A percentile compares a stretch with the other conserved stretches of the same genome.
These are phyloP conservation scores for Clarkia xantiana DNA, from an alignment of 345 rosid genomes.

Conservation along the genomic window DNA sequence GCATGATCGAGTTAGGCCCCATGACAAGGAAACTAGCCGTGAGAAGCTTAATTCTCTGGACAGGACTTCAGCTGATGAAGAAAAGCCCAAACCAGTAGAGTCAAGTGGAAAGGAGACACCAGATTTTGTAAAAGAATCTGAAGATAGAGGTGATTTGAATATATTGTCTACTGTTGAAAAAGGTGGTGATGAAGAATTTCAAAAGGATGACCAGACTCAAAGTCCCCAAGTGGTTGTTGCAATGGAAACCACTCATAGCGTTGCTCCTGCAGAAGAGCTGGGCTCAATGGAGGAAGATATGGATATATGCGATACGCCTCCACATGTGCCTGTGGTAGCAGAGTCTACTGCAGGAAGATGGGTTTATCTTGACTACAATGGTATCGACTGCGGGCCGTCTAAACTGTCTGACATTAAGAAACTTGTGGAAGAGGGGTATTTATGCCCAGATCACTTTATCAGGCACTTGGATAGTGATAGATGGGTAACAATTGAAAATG, in stretches of 20 bases:
- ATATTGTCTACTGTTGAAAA: constrained; percentile 27
- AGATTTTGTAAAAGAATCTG: constrained; percentile 39
- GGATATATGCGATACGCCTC: constrained; percentile 96
- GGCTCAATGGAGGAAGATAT: constrained; percentile 99
- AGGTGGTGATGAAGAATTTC: constrained; percentile 26
- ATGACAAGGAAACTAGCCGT: constrained; percentile 38
- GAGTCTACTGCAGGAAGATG: constrained; percentile 68
- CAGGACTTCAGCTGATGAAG: constrained; percentile 36
- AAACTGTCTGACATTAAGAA: constrained; percentile 61
- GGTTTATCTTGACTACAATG: constrained; percentile 88
- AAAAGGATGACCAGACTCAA: constrained; percentile 34
- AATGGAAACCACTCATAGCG: constrained; percentile 30
- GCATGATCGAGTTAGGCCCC: constrained; percentile 37
- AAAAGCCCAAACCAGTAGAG: constrained; percentile 38
- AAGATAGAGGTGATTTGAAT: constrained; percentile 29
- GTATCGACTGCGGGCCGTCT: constrained; percentile 78
- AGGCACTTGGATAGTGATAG: constrained; percentile 72
- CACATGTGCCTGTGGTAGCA: constrained; percentile 48
- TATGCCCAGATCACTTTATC: constrained; percentile 79
- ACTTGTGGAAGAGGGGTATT: constrained; percentile 70
- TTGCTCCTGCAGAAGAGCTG: constrained; percentile 51
- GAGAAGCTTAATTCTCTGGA: constrained; percentile 49
- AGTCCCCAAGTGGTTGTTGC: constrained; percentile 22
- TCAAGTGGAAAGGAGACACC: constrained; percentile 28
- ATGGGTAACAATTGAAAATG: constrained; percentile 96